Conservation (phyloP, 2,329 filamentous ascomycete species). For the Arthrobotrys sphaeroides region DNA sequence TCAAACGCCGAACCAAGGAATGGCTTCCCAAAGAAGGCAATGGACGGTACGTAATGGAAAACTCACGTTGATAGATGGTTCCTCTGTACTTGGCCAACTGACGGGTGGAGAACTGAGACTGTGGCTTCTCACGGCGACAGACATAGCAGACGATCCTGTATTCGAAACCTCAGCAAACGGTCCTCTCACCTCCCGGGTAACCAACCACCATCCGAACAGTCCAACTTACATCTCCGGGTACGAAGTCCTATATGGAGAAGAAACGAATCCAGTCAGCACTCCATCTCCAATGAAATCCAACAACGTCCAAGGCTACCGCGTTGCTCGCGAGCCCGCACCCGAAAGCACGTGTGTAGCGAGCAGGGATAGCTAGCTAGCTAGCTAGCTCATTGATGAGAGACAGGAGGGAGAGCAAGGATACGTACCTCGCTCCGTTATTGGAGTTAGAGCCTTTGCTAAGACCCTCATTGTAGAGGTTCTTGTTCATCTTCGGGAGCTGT, state of each 20-base stretch:
- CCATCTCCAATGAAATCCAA: background rate
- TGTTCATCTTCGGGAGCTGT: conserved; percentile 36
- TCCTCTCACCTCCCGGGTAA: background rate
- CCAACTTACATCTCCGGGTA: conserved; percentile 20
- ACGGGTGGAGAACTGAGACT: conserved; percentile 55
- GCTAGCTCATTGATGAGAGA: background rate
- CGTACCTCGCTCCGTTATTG: conserved; percentile 34
- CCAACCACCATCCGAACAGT: background rate
- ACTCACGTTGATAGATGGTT: conserved; percentile 43
- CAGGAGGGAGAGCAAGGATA: background rate
- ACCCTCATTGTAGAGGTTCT: conserved; percentile 46
- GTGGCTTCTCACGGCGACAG: conserved; percentile 53
- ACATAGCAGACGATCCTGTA: conserved; percentile 53
- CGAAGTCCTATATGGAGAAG: background rate
- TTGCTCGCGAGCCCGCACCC: background rate
- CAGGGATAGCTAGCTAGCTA: background rate
- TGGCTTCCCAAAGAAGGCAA: background rate
- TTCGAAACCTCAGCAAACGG: background rate
- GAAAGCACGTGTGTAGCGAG: background rate
- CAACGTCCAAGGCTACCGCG: background rate
- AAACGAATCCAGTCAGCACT: background rate
- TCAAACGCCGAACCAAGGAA: background rate
- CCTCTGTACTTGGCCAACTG: conserved; percentile 54
- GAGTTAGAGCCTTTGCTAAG: conserved; percentile 33
- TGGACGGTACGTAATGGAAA: background rate